Percentiles rank a stretch among this genome's conserved stretches.
These are phyloP conservation scores for Evansstolkia leycettana DNA, from an alignment of 495 filamentous ascomycete species.

Conservation along the genomic window DNA sequence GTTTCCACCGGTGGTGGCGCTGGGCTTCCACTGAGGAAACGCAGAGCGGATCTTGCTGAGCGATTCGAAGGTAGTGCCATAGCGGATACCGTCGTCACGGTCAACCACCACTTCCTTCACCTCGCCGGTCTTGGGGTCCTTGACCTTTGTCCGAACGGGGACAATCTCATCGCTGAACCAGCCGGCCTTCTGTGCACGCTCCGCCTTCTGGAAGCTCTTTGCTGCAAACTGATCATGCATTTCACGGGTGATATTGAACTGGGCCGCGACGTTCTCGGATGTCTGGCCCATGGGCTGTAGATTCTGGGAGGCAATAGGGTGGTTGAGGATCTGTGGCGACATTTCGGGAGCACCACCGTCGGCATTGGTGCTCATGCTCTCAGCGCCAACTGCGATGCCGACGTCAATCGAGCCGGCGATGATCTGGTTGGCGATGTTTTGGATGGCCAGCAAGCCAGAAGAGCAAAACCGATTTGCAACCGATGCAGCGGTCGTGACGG, in stretches of 20 bases:
- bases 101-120: slow-evolving; percentile 64
- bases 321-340: slow-evolving; percentile 54
- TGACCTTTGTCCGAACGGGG: slow-evolving; percentile 67
- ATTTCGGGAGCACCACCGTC: slow-evolving; percentile 61
- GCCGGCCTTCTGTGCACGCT: slow-evolving; percentile 81
- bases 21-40: slow-evolving; percentile 79
- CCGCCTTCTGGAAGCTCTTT: slow-evolving; percentile 73
- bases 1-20: slow-evolving; percentile 81
- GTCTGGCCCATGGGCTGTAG: slow-evolving; percentile 93
- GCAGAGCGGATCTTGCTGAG: slow-evolving; percentile 77
- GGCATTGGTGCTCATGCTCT: slow-evolving; percentile 71
- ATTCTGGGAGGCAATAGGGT: slow-evolving; percentile 70
- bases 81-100: slow-evolving; percentile 80
- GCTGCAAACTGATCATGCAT: slow-evolving; percentile 72
- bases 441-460: slow-evolving; percentile 82
- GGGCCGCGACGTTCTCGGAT: slow-evolving; percentile 79
- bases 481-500: slow-evolving; percentile 68
- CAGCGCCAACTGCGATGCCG: slow-evolving; percentile 78
- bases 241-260: slow-evolving; percentile 73
- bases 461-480: slow-evolving; percentile 91
- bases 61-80: slow-evolving; percentile 72
- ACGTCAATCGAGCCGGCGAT: slow-evolving; percentile 67
- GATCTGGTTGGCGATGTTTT: slow-evolving; percentile 89
- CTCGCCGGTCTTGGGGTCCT: slow-evolving; percentile 71
- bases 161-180: slow-evolving; percentile 88